These are phyloP conservation scores for Batrachochytrium dendrobatidis DNA, from an alignment of 371 early-diverging fungal species.

Conservation along the genomic window DNA sequence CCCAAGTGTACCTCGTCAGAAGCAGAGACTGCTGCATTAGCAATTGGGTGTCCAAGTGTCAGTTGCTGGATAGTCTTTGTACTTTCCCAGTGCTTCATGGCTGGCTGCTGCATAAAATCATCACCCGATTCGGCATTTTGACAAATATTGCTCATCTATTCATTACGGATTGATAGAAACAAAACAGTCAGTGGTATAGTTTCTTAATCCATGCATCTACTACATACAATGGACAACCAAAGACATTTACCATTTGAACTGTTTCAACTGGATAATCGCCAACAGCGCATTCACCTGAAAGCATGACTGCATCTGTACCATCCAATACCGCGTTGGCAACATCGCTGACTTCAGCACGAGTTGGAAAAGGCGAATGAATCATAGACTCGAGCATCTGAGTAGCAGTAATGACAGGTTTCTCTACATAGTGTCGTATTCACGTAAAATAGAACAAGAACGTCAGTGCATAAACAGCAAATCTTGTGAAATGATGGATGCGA, in stretches of 20 bases:
- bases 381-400: slow-evolving; percentile 63
- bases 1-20: slow-evolving; percentile 20
- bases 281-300: slow-evolving; percentile 49
- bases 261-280: slow-evolving; percentile 46
- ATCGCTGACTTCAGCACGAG: slow-evolving; percentile 48
- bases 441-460: neutral
- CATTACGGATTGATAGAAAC: too few relatives aligned
- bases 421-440: slow-evolving; percentile 17
- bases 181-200: too few relatives aligned
- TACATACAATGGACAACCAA: neutral
- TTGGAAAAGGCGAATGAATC: slow-evolving; percentile 37
- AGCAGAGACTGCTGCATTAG: slow-evolving; percentile 38
- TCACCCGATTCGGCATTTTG: slow-evolving; percentile 28
- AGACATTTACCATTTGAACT: slow-evolving; percentile 27
- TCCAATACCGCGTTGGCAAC: slow-evolving; percentile 57
- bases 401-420: slow-evolving; percentile 57
- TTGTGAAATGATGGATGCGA: neutral
- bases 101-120: slow-evolving; percentile 17
- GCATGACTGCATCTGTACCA: slow-evolving; percentile 56
- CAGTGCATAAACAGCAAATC: slow-evolving; percentile 1
- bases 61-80: slow-evolving; percentile 7
- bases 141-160: slow-evolving; percentile 34
- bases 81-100: slow-evolving; percentile 4
- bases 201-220: neutral
- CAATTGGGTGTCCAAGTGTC: slow-evolving; percentile 33